Percentiles rank a stretch among this genome's conserved stretches.
Evolutionary conservation across 768 basidiomycete species (phyloP).

Genomic region (Mycena chlorophos): DNA sequence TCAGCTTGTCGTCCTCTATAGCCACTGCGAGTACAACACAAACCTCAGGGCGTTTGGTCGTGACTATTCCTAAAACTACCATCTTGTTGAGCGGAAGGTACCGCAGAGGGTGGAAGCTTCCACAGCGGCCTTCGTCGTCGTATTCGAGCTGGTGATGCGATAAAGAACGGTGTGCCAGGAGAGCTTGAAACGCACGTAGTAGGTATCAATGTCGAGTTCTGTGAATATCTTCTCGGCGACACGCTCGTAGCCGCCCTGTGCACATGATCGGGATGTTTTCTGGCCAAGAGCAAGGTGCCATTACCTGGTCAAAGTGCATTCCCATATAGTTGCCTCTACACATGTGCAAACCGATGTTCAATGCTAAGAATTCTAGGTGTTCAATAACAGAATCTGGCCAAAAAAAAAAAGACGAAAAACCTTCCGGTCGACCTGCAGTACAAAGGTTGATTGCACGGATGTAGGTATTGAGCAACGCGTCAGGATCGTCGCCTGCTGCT

Average conservation of each 20-base stretch:
- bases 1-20: background rate
- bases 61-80: slow-evolving; percentile 51
- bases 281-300: background rate
- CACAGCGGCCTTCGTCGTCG: slow-evolving; percentile 65
- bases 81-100: slow-evolving; percentile 49
- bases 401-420: too few species aligned
- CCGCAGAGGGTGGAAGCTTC: slow-evolving; percentile 58
- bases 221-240: slow-evolving; percentile 59
- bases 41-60: slow-evolving; percentile 50
- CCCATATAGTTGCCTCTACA: slow-evolving; percentile 57
- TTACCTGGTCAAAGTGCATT: slow-evolving; percentile 53
- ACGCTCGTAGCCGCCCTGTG: slow-evolving; percentile 51
- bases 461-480: slow-evolving; percentile 66
- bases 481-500: slow-evolving; percentile 59
- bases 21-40: background rate
- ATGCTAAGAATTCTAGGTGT: too few species aligned
- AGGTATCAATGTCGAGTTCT: slow-evolving; percentile 56
- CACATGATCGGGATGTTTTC: background rate
- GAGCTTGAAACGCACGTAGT: slow-evolving; percentile 38
- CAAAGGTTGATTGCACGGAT: slow-evolving; percentile 63
- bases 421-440: slow-evolving; percentile 51
- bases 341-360: slow-evolving; percentile 59
- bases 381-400: too few species aligned
- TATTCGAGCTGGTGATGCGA: slow-evolving; percentile 55
- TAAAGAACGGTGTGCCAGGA: background rate